These are phyloP conservation scores for Sclerotinia minor DNA, from an alignment of 2,329 filamentous ascomycete species.

Conservation along the genomic window DNA sequence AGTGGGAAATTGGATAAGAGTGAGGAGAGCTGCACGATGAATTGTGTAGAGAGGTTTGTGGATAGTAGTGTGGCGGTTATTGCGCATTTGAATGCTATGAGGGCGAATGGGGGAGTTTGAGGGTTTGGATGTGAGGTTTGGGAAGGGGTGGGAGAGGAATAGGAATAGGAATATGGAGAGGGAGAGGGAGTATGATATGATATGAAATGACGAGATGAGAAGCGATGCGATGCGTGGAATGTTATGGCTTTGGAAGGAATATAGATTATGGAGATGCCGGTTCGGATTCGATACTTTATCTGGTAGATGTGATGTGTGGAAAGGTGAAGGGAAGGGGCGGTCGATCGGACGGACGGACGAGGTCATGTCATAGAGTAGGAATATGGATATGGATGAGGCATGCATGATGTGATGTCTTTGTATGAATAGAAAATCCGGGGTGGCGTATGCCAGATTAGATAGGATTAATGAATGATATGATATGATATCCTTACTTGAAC, in stretches of 20 bases:
- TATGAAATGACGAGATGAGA: too few relatives aligned
- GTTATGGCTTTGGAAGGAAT: not conserved
- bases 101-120: conserved; percentile 35
- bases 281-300: not conserved
- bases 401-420: not conserved
- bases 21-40: conserved; percentile 83
- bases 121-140: too few relatives aligned
- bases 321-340: too few relatives aligned
- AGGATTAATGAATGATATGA: not conserved
- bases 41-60: conserved; percentile 92
- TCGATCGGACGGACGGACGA: not conserved
- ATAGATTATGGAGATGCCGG: not conserved
- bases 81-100: conserved; percentile 73
- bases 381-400: not conserved
- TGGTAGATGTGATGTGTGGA: not conserved
- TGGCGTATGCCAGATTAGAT: too few relatives aligned
- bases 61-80: conserved; percentile 85
- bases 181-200: not conserved
- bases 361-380: not conserved
- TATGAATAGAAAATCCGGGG: not conserved
- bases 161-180: not conserved
- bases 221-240: not conserved
- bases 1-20: conserved; percentile 69
- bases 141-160: not conserved
- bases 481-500: not conserved